Percentiles rank a stretch among this genome's conserved stretches.
phyloP scores from a whole-genome alignment of 2,329 filamentous ascomycete species.

The Samsoniella hepiali region DNA sequence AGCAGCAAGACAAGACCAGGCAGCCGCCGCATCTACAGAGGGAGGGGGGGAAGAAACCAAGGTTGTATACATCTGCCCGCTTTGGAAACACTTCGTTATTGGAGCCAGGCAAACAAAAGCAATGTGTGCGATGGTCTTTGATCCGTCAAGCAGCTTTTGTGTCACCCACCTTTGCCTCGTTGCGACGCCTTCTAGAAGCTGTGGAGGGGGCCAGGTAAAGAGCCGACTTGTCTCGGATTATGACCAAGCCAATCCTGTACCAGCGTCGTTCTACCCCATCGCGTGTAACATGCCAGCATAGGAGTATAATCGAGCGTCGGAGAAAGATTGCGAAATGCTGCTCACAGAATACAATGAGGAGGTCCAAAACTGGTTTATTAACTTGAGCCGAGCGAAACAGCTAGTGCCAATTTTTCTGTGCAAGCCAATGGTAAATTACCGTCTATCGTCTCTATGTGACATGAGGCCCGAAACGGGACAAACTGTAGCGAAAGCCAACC shows the following conservation, averaged over 20 bases:
- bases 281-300: conserved; percentile 2
- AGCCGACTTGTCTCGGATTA: conserved; percentile 15
- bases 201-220: neutral
- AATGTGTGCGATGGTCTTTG: conserved; percentile 3
- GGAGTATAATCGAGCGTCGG: neutral
- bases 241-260: neutral
- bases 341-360: neutral
- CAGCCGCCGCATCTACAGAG: neutral
- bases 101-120: conserved; percentile 4
- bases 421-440: neutral
- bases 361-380: neutral
- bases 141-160: conserved; percentile 9
- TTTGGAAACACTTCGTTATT: neutral
- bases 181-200: conserved; percentile 7
- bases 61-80: neutral
- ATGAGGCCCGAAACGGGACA: neutral
- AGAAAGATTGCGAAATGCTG: neutral
- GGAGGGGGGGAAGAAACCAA: no score
- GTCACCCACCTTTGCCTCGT: neutral
- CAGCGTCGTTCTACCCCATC: neutral
- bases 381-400: neutral
- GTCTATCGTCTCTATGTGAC: conserved; percentile 8
- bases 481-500: conserved; percentile 2
- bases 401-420: neutral
- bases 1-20: neutral